Evolutionary conservation across 176 grass and related monocot genomes (phyloP), one percentile per base, ranked within the genome.

Genomic region (Typha latifolia): DNA sequence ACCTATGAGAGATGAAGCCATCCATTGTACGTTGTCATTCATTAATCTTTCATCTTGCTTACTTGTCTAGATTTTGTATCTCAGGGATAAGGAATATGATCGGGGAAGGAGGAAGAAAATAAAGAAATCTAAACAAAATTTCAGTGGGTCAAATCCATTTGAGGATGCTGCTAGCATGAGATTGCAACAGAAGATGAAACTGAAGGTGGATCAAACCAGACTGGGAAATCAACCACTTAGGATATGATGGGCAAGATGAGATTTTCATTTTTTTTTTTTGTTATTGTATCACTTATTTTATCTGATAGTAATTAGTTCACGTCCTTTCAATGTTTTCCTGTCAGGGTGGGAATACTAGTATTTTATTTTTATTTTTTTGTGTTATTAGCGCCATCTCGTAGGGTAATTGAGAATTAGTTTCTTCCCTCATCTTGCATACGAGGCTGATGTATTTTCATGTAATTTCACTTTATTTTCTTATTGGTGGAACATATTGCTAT

Each of bases 61-160:
- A 37, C 34, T 37, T 8, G 7, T 37, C 34, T 37, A 37, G 23
- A 64, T 79, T 37, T 2, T 72, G 70, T 47, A 63, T 79, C 0
- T 18, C 15, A 99, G 87, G 79, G 82, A 81, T 3, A 84, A 88
- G 53, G 82, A 84, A 32, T 96, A 96, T 31, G 87, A 96, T 29
- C 57, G 61, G 0, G 87, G 91, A 8, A 91, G 22, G 64, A 76
- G 64, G 59, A 96, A 91, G 77, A 91, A 96, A 79, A 43, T 79
- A 16, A 88, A 74, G 64, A 90, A 74, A 59, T 65, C 68, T 19
- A 32, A 12, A 21, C 20, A 48, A 70, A 57, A 63, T 15, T 85
- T 88, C 8, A 63, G 49, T 4, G 82, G 84, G 11, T 53, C 64
- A 2, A 96, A 96, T 48, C 91, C 74, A 26, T 96, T 88, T 74